Evolutionary conservation across 2,329 filamentous ascomycete species (phyloP), one percentile per base, ranked within the genome.

Genomic region (Talaromyces piceae): DNA sequence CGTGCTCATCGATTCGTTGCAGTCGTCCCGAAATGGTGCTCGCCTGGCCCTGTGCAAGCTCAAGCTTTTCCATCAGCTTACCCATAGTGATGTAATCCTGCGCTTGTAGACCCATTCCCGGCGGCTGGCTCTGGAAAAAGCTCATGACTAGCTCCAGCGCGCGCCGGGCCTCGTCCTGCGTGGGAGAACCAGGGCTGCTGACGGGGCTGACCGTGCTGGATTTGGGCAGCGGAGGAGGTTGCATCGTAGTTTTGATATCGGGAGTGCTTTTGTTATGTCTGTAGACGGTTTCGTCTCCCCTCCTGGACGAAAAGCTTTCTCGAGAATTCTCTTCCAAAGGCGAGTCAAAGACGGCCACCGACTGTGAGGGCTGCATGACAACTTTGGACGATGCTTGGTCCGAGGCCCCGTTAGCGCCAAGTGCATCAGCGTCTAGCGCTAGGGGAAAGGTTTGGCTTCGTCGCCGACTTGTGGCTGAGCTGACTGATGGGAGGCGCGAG

Each of bases 371-470:
- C 63, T 31, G 70, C 65, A 31, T 68, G 65, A 5, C 71, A 61
- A 56, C 75, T 75, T 62, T 82, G 81, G 18, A 79, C 74, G n/a
- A 75, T 78, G 20, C 77, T 13, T 75, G 71, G 43, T 83, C 80
- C n/a, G 75, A 73, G 1, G 73, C 71, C 44, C 75, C 68, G 25
- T 49, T 52, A 18, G n/a, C 41, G 12, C 39, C 39, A 23, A 25
- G 18, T 18, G 47, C 31, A 23, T 75, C 73, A 30, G 60, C 50
- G 3, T 76, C 74, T 12, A 39, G 30, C 39, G 88, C 73, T 41
- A 84, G 82, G 1, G 90, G 88, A 56, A 95, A 90, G 0, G 89
- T 95, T 67, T 94, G 89, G 66, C 88, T 93, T 62, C 89, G 79
- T n/a, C 87, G 88, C 51, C 88, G 79, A 60, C 86, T 84, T 57